Evolutionary conservation across 2,329 filamentous ascomycete genomes (phyloP), one percentile per base, ranked within the genome.

Genomic region (Aspergillus pseudotamarii): DNA sequence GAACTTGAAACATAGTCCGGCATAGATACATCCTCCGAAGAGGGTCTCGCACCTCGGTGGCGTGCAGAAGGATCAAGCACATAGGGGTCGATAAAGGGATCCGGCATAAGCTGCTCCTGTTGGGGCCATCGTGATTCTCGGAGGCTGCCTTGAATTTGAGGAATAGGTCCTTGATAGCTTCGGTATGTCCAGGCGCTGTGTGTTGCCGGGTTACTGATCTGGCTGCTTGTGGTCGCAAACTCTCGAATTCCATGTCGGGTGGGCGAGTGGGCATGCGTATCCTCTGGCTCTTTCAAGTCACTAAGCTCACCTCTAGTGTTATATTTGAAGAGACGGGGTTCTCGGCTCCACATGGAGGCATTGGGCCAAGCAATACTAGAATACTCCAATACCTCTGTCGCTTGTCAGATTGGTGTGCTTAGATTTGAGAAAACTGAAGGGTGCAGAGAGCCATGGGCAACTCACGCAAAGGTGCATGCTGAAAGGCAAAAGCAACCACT

Each of bases 341-440:
- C 75, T 43, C 82, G 83, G 23, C 82, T 82, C 89, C 88, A 92
- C 89, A 93, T 91, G 19, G 81, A 78, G 23, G 85, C 79, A 73
- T 91, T 93, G 9, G 92, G 92, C 91, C 92, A 96, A 2, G 92
- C 91, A 71, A 96, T 93, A 4, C 85, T 85, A 2, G 88, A 88
- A 64, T 81, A 83, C 76, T 95, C 91, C 34, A 96, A 84, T 28
- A 94, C 82, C 48, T 91, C 92, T 92, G 68, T 19, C 36, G 19
- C 23, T 51, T 19, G 58, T 75, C 28, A 74, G 61, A 10, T n/a
- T 5, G 6, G 19, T 30, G 16, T 21, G 28, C n/a, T 6, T 32
- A 14, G 9, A 16, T 16, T 16, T 19, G 48, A 23, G 4, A 2
- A n/a, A 32, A 34, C 19, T 12, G 8, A 23, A 48, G 45, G 21